phyloP scores from a whole-genome alignment of 495 filamentous ascomycete species.

The Neurospora tetrasperma region DNA sequence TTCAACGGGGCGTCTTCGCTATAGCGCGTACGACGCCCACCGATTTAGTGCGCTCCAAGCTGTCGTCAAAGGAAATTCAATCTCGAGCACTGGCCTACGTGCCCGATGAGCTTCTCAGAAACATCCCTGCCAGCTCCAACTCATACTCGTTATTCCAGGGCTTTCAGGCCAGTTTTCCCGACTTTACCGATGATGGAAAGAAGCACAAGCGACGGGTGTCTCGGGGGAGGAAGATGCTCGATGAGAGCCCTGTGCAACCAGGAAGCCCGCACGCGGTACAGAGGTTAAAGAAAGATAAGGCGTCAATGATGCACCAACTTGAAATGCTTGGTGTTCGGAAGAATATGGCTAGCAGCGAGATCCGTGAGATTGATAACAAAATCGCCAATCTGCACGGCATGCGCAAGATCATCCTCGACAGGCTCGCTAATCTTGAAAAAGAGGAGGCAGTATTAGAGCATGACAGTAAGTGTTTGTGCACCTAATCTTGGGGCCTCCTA shows the following conservation, averaged over 20 bases:
- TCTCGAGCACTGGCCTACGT: constrained; percentile 83
- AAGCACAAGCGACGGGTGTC: constrained; percentile 59
- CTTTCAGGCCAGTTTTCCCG: constrained; percentile 83
- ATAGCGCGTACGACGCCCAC: constrained; percentile 81
- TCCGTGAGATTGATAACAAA: constrained; percentile 93
- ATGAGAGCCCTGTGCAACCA: constrained; percentile 41
- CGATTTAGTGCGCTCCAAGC: constrained; percentile 83
- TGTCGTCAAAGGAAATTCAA: constrained; percentile 88
- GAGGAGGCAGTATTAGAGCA: constrained; percentile 86
- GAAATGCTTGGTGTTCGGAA: constrained; percentile 91
- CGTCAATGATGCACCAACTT: constrained; percentile 64
- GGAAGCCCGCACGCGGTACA: constrained; percentile 50
- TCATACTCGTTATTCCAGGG: constrained; percentile 91
- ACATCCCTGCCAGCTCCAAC: constrained; percentile 78
- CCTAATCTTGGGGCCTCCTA: not conserved
- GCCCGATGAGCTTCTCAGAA: constrained; percentile 77
- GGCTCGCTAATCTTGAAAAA: constrained; percentile 80
- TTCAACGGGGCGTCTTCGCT: constrained; percentile 84
- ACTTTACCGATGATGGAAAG: constrained; percentile 55
- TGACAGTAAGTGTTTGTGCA: constrained; percentile 48
- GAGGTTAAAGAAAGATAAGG: constrained; percentile 67
- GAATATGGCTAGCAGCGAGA: constrained; percentile 95
- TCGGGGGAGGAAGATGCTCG: constrained; percentile 64
- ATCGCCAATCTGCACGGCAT: constrained; percentile 88
- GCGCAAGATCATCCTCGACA: constrained; percentile 85